Conservation (phyloP, 345 rosid species). For the Eucalyptus marginata region DNA sequence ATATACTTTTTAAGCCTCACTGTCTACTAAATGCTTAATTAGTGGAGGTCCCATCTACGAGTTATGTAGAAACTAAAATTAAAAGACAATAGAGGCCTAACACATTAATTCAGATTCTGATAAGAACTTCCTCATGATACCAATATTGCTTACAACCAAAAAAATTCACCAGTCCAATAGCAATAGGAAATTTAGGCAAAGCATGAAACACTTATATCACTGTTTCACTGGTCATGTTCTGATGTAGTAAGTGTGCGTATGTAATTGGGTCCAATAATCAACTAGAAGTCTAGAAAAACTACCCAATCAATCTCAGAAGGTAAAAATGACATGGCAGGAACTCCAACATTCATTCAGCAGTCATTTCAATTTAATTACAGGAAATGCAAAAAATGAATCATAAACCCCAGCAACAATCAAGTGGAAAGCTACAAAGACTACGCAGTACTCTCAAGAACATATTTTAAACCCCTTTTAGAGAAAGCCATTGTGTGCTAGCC, state of each 20-base stretch:
- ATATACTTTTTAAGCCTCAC: not conserved
- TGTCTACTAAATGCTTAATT: not conserved
- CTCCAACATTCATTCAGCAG: not conserved
- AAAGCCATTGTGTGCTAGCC: not conserved
- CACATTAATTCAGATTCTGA: not conserved
- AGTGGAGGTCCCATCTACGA: not conserved
- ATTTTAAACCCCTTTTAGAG: not conserved
- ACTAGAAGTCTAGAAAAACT: not conserved
- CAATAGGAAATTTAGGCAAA: not conserved
- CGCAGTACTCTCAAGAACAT: not conserved
- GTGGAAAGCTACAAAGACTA: not conserved
- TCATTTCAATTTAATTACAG: not conserved
- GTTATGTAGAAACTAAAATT: not conserved
- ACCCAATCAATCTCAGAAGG: not conserved
- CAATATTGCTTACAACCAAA: not conserved
- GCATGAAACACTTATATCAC: not conserved
- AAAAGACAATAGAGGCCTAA: not conserved
- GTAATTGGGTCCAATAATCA: not conserved
- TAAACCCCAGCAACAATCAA: not conserved
- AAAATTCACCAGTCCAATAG: not conserved
- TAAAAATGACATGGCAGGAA: not conserved
- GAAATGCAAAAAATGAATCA: not conserved
- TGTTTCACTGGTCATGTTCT: not conserved
- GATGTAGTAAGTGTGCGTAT: not conserved
- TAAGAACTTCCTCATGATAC: not conserved